These are phyloP conservation scores for Hapsidospora chrysogenum DNA, from an alignment of 495 filamentous ascomycete genomes.

Conservation along the genomic window DNA sequence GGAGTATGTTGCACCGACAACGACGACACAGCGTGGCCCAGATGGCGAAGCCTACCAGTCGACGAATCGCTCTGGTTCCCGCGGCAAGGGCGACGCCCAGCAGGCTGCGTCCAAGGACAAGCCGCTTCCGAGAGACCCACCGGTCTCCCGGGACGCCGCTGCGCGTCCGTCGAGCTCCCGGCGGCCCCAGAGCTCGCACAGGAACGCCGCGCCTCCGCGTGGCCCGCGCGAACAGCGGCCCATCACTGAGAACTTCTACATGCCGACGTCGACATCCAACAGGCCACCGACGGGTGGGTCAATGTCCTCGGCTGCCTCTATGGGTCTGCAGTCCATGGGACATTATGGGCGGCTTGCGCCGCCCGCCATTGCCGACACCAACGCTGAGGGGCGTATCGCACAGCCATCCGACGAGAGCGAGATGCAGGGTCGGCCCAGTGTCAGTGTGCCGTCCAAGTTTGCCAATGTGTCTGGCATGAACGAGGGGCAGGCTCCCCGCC, in stretches of 20 bases:
- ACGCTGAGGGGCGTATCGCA: constrained; percentile 78
- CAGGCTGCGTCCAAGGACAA: constrained; percentile 29
- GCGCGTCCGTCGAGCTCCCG: constrained; percentile 6
- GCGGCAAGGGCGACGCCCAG: constrained; percentile 8
- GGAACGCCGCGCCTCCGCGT: constrained; percentile 27
- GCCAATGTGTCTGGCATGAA: constrained; percentile 29
- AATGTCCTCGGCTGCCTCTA: constrained; percentile 47
- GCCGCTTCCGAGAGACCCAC: constrained; percentile 33
- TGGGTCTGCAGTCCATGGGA: constrained; percentile 45
- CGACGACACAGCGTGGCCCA: constrained; percentile 45
- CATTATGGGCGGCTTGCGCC: constrained; percentile 83
- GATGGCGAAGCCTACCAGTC: constrained; percentile 14
- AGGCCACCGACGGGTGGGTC: constrained; percentile 74
- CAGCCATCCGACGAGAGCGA: constrained; percentile 40
- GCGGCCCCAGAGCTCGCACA: background rate
- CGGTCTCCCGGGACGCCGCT: constrained; percentile 7
- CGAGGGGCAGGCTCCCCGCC: constrained; percentile 2
- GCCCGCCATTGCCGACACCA: constrained; percentile 75
- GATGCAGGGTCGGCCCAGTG: constrained; percentile 39
- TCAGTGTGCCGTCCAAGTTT: constrained; percentile 33
- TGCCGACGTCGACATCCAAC: constrained; percentile 20
- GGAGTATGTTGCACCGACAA: constrained; percentile 89
- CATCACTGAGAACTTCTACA: constrained; percentile 29
- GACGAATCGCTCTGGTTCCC: constrained; percentile 26
- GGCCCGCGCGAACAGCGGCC: constrained; percentile 29